Evolutionary conservation across 352 stramenopile species (phyloP), one percentile per base, ranked within the genome.

Genomic region (Pythium apleroticum): DNA sequence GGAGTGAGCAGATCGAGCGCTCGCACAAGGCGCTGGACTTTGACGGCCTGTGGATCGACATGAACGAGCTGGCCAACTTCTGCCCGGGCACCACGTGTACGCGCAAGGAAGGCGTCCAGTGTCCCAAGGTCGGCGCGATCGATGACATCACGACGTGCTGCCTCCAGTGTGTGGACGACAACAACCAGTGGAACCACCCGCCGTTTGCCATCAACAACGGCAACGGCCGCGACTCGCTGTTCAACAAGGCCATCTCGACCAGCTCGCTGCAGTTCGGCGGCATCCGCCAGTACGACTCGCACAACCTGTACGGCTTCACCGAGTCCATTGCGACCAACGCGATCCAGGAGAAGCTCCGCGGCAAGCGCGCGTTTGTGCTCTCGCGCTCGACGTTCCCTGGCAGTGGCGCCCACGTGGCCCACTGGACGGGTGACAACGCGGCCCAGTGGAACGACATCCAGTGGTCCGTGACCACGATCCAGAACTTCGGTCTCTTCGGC

Each of bases 51-150:
- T 95, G 88, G 88, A 89, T 96, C 57, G 88, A 96, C 66, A 96
- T 96, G 88, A 96, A 96, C 68, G 88, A 96, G 52, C 63, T 91
- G 6, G 80, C 82, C 15, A 92, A 90, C 67, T 93, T 95, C 48
- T 92, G 80, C 46, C 71, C 72, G 1, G 82, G 81, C 5, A 74
- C 62, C 1, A 64, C 39, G 19, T 88, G 78, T 52, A 67, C 69
- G 8, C 78, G 76, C 24, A 62, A 84, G 17, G 56, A 66, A 1
- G 62, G 28, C 46, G 66, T 69, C 5, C 72, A 71, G 14, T 88
- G 77, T 45, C 73, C 78, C 1, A 65, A 73, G 20, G 76, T 57
- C 0, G 72, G 65, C 43, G 71, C 35, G 24, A 77, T 72, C 27
- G 76, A 46, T 20, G 33, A 72, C 3, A 74, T 80, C 24, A 84